Evolutionary conservation across 2,329 filamentous ascomycete genomes (phyloP).

Genomic region (Colletotrichum theobromicola): DNA sequence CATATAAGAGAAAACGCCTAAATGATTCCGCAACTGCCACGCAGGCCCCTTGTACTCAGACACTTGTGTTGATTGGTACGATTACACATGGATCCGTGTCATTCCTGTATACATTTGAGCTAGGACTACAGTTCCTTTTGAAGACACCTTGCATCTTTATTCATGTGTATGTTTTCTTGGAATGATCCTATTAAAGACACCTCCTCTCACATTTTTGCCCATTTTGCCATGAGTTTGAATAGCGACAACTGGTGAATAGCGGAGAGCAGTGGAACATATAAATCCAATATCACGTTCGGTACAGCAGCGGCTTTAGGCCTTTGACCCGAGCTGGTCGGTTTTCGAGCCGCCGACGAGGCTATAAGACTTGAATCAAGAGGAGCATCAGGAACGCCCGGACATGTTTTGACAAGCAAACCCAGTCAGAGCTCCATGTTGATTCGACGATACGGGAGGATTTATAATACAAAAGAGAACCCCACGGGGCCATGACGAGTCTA

Average conservation of each 20-base stretch:
- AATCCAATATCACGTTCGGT: neutral
- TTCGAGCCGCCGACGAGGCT: neutral
- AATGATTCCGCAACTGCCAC: neutral
- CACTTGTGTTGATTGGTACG: neutral
- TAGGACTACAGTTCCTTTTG: neutral
- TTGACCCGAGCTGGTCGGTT: neutral
- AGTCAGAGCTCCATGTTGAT: neutral
- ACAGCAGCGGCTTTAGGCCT: neutral
- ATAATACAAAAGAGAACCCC: neutral
- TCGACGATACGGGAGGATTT: neutral
- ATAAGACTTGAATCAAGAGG: neutral
- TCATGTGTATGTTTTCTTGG: neutral
- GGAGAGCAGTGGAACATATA: neutral
- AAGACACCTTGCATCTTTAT: fast-evolving
- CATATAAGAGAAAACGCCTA: neutral
- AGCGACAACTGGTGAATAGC: neutral
- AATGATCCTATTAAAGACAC: neutral
- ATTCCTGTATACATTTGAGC: neutral
- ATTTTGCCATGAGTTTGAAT: neutral
- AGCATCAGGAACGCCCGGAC: neutral
- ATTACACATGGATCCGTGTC: neutral
- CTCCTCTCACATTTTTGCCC: neutral
- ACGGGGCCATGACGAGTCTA: neutral
- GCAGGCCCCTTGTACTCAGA: neutral
- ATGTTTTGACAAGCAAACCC: neutral